Evolutionary conservation across 1,284 basidiomycete species (phyloP).

Genomic region (Waitea zeae): DNA sequence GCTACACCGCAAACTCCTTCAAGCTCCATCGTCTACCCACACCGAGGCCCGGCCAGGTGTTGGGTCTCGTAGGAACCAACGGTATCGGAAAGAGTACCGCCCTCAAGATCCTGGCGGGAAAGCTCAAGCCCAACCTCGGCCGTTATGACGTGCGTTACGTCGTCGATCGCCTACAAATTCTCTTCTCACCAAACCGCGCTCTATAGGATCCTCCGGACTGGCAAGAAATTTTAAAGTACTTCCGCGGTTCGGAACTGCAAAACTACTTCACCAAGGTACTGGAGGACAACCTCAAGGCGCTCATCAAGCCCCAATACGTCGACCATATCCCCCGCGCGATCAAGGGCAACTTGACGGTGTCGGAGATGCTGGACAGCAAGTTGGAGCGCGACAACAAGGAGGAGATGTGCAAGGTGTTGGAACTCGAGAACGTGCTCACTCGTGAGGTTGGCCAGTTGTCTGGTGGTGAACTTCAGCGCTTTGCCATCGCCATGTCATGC

Average conservation of each 20-base stretch:
- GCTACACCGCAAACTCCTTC: constrained; percentile 94
- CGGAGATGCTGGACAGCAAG: constrained; percentile 81
- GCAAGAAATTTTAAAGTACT: constrained; percentile 94
- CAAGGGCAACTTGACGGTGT: constrained; percentile 77
- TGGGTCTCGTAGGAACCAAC: constrained; percentile 93
- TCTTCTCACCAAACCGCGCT: constrained; percentile 4
- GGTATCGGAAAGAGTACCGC: constrained; percentile 98
- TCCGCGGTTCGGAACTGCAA: constrained; percentile 92
- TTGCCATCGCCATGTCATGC: constrained; percentile 88
- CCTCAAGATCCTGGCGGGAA: constrained; percentile 87
- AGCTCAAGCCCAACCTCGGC: constrained; percentile 87
- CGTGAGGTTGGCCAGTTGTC: constrained; percentile 77
- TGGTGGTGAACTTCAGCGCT: constrained; percentile 91
- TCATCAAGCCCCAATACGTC: constrained; percentile 98
- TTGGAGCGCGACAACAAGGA: constrained; percentile 74
- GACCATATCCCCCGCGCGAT: constrained; percentile 94
- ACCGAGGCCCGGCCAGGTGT: constrained; percentile 87
- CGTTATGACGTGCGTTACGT: constrained; percentile 59
- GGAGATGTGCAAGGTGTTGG: constrained; percentile 67
- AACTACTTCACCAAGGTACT: constrained; percentile 99
- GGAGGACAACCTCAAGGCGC: constrained; percentile 92
- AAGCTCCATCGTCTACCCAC: constrained; percentile 94
- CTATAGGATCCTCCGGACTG: constrained; percentile 85
- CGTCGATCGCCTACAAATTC: constrained; percentile 3
- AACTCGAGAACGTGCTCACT: constrained; percentile 70